phyloP scores from a whole-genome alignment of 2,329 filamentous ascomycete genomes.

The Plectosphaerella cucumerina region DNA sequence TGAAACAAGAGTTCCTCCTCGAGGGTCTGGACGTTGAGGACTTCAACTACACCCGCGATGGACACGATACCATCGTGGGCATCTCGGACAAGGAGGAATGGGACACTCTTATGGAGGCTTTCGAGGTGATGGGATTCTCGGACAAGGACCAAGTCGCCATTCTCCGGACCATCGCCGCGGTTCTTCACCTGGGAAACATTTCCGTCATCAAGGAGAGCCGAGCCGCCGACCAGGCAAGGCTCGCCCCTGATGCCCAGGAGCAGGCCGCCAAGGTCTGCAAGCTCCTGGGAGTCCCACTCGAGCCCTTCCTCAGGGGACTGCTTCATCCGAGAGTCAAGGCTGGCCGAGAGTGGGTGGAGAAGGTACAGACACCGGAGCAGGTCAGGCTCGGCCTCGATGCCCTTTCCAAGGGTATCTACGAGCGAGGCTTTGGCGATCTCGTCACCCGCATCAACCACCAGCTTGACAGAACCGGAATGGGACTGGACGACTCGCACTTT shows the following conservation, averaged over 20 bases:
- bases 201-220: slow-evolving; percentile 86
- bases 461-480: slow-evolving; percentile 77
- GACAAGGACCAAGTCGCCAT: slow-evolving; percentile 80
- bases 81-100: slow-evolving; percentile 91
- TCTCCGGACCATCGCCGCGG: slow-evolving; percentile 81
- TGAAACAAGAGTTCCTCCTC: slow-evolving; percentile 75
- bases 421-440: slow-evolving; percentile 89
- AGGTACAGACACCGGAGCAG: slow-evolving; percentile 95
- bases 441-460: slow-evolving; percentile 89
- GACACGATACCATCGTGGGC: slow-evolving; percentile 86
- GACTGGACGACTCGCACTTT: slow-evolving; percentile 84
- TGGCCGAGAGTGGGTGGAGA: slow-evolving; percentile 96
- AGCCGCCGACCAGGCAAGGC: slow-evolving; percentile 81
- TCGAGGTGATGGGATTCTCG: slow-evolving; percentile 89
- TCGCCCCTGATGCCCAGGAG: slow-evolving; percentile 69
- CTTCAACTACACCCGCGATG: slow-evolving; percentile 87
- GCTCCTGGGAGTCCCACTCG: slow-evolving; percentile 77
- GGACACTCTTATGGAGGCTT: slow-evolving; percentile 85
- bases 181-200: slow-evolving; percentile 91
- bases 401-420: slow-evolving; percentile 94
- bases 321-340: slow-evolving; percentile 93
- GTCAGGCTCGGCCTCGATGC: slow-evolving; percentile 87
- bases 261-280: slow-evolving; percentile 76
- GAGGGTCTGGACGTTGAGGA: slow-evolving; percentile 73
- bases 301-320: slow-evolving; percentile 82